A percentile compares a stretch with the other conserved stretches of the same genome.
Evolutionary conservation across 805 yeast species (phyloP).

Genomic region (Myxozyma melibiosi): DNA sequence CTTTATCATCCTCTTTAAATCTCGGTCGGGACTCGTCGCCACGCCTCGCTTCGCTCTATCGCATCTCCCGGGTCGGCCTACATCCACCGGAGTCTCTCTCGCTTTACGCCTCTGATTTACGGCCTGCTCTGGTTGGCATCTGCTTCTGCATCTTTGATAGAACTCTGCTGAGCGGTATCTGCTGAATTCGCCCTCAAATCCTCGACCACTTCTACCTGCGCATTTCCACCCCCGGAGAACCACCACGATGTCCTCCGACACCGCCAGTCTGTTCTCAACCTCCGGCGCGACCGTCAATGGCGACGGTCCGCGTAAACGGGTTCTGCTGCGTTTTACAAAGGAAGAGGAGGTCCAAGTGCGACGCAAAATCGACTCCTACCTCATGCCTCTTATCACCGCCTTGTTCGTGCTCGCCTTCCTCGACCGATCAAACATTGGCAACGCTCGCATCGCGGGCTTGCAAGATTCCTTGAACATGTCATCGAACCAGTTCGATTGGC

Average conservation of each 20-base stretch:
- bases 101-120: too few relatives aligned
- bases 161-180: too few relatives aligned
- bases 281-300: conserved; percentile 1
- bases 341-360: conserved; percentile 26
- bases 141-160: too few relatives aligned
- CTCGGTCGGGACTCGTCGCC: too few relatives aligned
- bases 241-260: background rate
- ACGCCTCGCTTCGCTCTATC: too few relatives aligned
- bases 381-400: conserved; percentile 47
- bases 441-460: conserved; percentile 59
- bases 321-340: conserved; percentile 25
- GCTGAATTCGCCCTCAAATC: too few relatives aligned
- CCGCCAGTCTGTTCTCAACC: conserved; percentile 4
- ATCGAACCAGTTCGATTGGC: conserved; percentile 34
- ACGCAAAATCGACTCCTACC: conserved; percentile 31
- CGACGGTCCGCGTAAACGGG: conserved; percentile 13
- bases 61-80: too few relatives aligned
- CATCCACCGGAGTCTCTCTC: too few relatives aligned
- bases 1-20: too few relatives aligned
- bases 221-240: too few relatives aligned
- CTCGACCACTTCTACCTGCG: too few relatives aligned
- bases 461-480: conserved; percentile 38
- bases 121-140: too few relatives aligned
- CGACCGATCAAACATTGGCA: conserved; percentile 62
- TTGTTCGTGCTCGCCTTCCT: conserved; percentile 53